Evolutionary conservation across 805 yeast species (phyloP).

Genomic region (Suhomyces sp.): DNA sequence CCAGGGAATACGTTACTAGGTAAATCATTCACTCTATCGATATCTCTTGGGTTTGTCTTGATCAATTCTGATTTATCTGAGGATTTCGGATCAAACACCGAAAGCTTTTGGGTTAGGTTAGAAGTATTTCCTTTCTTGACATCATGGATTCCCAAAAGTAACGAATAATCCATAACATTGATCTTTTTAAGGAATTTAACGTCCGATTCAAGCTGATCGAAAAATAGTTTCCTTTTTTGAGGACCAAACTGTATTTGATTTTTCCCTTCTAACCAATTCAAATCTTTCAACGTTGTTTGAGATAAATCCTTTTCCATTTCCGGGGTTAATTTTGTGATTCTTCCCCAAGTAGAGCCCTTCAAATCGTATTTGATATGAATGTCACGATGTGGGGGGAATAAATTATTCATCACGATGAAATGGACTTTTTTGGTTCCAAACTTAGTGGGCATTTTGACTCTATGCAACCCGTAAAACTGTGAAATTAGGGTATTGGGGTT

Average conservation of each 20-base stretch:
- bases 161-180: slow-evolving; percentile 94
- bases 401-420: slow-evolving; percentile 93
- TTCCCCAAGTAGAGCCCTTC: slow-evolving; percentile 89
- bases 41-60: slow-evolving; percentile 45
- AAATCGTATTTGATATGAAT: slow-evolving; percentile 84
- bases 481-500: slow-evolving; percentile 88
- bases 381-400: slow-evolving; percentile 90
- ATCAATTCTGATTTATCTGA: slow-evolving; percentile 36
- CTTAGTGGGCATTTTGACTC: slow-evolving; percentile 74
- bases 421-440: slow-evolving; percentile 71
- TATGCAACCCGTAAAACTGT: slow-evolving; percentile 94
- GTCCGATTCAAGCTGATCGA: slow-evolving; percentile 72
- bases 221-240: slow-evolving; percentile 52
- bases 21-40: slow-evolving; percentile 40
- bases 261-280: slow-evolving; percentile 76
- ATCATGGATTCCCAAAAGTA: slow-evolving; percentile 85
- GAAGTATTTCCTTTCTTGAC: slow-evolving; percentile 52
- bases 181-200: slow-evolving; percentile 66
- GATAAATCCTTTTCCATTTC: slow-evolving; percentile 24
- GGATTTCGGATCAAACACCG: slow-evolving; percentile 44
- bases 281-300: slow-evolving; percentile 68
- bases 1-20: slow-evolving; percentile 45
- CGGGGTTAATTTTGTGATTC: slow-evolving; percentile 47
- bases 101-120: slow-evolving; percentile 34
- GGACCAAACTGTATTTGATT: slow-evolving; percentile 77